Base-by-base conservation (phyloP, 108 stramenopile genomes). In the Cyclotella choctawhatcheeana region DNA sequence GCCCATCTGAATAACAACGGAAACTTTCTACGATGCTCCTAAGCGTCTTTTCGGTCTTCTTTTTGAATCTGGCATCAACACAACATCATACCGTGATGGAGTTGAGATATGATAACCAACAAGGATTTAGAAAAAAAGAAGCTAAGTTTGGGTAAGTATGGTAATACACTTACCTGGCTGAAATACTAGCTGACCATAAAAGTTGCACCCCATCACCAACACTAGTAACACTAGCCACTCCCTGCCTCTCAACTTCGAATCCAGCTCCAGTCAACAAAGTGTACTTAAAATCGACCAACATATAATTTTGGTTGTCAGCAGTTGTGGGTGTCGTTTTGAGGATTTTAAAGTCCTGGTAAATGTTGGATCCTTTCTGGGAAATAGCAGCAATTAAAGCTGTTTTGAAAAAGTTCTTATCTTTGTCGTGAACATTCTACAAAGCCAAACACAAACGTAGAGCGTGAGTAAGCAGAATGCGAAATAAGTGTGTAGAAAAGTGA, bases 301-400 rank as follows among this genome's bases (percentile, higher is more conserved):
- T 74, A 76, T 97, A 97, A 26, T 72, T 70, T 12, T 67, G 67
- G 33, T 47, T 54, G 51, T 77, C 84, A 25, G 17, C 34, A 26
- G 79, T 84, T 51, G 68, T 60, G 26, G 93, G 94, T 29, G 59
- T 78, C n/a, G 89, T 63, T 66, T 93, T 96, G 37, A 82, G 85
- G 20, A 97, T 79, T 85, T 97, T 97, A 81, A 97, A 97, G 72
- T 93, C 86, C 71, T 97, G 96, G 84, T 92, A 96, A 37, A 96
- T 79, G 79, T 97, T 97, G 37, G 66, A 77, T 51, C 96, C 91
- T 79, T 97, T 96, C 80, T 94, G 94, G 29, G 85, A 81, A 64
- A 94, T 93, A 22, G 89, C 82, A 56, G 77, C 82, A 31, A 83
- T 88, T 18, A 94, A 26, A 1, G 86, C 86, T 37, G 84, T 77